phyloP scores from a whole-genome alignment of 2,329 filamentous ascomycete genomes.

The Celoporthe dispersa region DNA sequence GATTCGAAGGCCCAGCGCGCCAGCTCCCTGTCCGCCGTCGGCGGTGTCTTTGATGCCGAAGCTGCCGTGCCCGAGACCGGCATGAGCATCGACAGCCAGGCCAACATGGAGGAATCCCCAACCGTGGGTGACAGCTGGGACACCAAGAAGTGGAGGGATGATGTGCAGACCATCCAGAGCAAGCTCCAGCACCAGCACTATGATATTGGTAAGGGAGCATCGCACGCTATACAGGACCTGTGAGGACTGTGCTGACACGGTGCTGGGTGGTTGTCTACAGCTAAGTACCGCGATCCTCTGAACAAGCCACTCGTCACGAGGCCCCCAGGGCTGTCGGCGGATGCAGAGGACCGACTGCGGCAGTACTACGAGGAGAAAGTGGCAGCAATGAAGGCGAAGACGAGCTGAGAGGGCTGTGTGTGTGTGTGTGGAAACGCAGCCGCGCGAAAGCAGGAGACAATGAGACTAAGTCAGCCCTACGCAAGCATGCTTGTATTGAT shows the following conservation, averaged over 20 bases:
- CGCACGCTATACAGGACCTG: neutral
- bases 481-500: neutral
- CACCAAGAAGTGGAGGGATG: slow-evolving; percentile 48
- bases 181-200: slow-evolving; percentile 52
- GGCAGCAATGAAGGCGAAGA: neutral
- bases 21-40: neutral
- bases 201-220: slow-evolving; percentile 46
- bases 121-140: slow-evolving; percentile 37
- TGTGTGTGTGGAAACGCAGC: neutral
- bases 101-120: slow-evolving; percentile 15
- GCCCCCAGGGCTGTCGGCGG: slow-evolving; percentile 45
- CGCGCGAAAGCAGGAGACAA: neutral
- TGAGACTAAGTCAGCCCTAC: neutral
- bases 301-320: slow-evolving; percentile 35
- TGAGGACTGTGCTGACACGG: slow-evolving; percentile 10
- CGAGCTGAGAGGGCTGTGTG: neutral
- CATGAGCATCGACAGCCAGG: slow-evolving; percentile 21
- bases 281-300: slow-evolving; percentile 54
- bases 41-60: slow-evolving; percentile 13
- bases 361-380: neutral
- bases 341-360: slow-evolving; percentile 47
- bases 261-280: slow-evolving; percentile 29
- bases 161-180: slow-evolving; percentile 44
- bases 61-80: slow-evolving; percentile 20
- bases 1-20: slow-evolving; percentile 25